phyloP scores from a whole-genome alignment of 176 grass and related monocot species.

The Paspalum vaginatum region DNA sequence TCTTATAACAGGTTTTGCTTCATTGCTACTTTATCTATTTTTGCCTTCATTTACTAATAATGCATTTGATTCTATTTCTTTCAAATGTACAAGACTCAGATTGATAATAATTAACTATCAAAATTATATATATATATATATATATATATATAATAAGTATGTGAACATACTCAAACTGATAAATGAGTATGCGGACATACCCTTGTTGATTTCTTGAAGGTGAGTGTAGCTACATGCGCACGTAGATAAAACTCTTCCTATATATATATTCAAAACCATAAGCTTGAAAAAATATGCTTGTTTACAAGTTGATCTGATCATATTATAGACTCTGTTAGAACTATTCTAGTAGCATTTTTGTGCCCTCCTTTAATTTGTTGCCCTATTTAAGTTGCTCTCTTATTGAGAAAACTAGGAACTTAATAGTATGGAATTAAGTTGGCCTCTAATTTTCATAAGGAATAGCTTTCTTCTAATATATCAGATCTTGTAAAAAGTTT shows the following conservation, averaged over 20 bases:
- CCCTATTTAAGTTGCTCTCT: background rate
- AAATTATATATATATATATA: background rate
- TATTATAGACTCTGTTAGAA: background rate
- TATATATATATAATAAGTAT: too few species aligned
- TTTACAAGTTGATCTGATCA: background rate
- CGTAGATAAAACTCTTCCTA: too few species aligned
- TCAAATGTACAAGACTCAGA: background rate
- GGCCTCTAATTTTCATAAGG: background rate
- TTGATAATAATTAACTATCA: background rate
- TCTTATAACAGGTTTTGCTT: conserved; percentile 2
- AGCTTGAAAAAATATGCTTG: background rate
- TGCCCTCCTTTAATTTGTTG: background rate
- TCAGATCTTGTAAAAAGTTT: background rate
- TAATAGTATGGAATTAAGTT: background rate
- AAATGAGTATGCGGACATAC: too few species aligned
- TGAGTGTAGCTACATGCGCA: too few species aligned
- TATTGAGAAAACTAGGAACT: background rate
- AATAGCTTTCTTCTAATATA: background rate
- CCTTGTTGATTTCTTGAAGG: too few species aligned
- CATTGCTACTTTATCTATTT: background rate
- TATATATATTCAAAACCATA: background rate
- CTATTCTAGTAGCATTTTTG: background rate
- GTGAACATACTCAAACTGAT: too few species aligned
- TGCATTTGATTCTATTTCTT: background rate
- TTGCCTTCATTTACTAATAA: background rate